These are phyloP conservation scores for Leishmania turanica DNA, from an alignment of 208 protist species.

Conservation along the genomic window DNA sequence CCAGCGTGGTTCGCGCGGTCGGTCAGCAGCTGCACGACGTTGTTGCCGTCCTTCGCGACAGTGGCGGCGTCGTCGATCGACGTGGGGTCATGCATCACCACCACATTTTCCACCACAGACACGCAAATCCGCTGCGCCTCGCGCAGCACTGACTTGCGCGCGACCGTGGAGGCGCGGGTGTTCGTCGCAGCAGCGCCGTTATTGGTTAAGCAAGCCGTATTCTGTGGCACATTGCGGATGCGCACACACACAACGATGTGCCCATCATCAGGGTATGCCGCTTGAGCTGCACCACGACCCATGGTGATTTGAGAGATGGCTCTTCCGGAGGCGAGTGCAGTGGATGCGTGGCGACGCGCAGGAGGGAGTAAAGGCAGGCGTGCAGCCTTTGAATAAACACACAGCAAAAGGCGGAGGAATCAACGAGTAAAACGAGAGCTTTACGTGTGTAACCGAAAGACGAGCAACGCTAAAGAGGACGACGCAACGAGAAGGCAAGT, in stretches of 20 bases:
- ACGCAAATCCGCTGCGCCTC: slow-evolving; percentile 68
- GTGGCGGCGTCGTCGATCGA: slow-evolving; percentile 48
- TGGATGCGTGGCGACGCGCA: background rate
- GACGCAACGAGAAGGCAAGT: background rate
- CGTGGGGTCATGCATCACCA: slow-evolving; percentile 76
- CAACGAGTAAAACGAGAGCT: background rate
- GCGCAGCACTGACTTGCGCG: slow-evolving; percentile 14
- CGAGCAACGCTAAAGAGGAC: background rate
- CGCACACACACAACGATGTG: slow-evolving; percentile 83
- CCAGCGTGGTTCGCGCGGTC: slow-evolving; percentile 25
- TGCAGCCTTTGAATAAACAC: background rate
- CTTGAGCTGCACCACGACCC: background rate
- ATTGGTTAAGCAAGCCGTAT: slow-evolving; percentile 27
- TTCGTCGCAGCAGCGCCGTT: slow-evolving; percentile 19
- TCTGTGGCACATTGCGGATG: slow-evolving; percentile 53
- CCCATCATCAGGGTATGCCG: slow-evolving; percentile 64
- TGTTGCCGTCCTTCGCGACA: slow-evolving; percentile 63
- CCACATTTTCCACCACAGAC: slow-evolving; percentile 72
- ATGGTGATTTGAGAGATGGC: background rate
- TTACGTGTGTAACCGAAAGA: background rate
- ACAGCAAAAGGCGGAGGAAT: background rate
- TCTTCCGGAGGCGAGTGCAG: background rate
- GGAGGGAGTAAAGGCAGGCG: background rate
- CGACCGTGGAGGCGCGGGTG: slow-evolving; percentile 17
- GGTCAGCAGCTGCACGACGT: slow-evolving; percentile 64